These are phyloP conservation scores for Xerocomus spinulosus DNA, from an alignment of 768 basidiomycete genomes.

Conservation along the genomic window DNA sequence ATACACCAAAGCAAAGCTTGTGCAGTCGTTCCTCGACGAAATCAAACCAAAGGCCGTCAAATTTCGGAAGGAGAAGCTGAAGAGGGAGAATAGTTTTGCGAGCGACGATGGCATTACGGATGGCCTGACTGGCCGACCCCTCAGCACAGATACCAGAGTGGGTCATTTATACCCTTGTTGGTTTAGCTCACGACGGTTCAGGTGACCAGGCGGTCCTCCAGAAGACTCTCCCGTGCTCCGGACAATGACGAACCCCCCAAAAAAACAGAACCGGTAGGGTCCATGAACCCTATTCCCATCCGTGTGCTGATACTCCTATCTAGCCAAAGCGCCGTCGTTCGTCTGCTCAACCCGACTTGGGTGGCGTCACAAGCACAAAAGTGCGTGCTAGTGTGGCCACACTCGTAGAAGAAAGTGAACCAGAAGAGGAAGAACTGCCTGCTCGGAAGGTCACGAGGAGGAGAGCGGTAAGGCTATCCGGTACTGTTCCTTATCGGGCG, in stretches of 20 bases:
- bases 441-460: slow-evolving; percentile 56
- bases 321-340: slow-evolving; percentile 79
- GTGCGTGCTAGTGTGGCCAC: slow-evolving; percentile 38
- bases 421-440: slow-evolving; percentile 58
- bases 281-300: slow-evolving; percentile 1
- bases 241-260: slow-evolving; percentile 38
- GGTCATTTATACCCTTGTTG: slow-evolving; percentile 9
- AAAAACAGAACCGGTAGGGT: slow-evolving; percentile 55
- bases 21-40: slow-evolving; percentile 74
- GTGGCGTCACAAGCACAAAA: slow-evolving; percentile 40
- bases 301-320: slow-evolving; percentile 11
- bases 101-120: slow-evolving; percentile 82
- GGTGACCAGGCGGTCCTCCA: slow-evolving; percentile 51
- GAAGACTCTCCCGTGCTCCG: slow-evolving; percentile 59
- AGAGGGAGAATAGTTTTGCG: slow-evolving; percentile 63
- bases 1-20: slow-evolving; percentile 72
- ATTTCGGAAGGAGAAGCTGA: slow-evolving; percentile 59
- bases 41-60: slow-evolving; percentile 56
- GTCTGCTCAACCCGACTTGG: slow-evolving; percentile 69
- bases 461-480: slow-evolving; percentile 46
- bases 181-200: slow-evolving; percentile 8
- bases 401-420: slow-evolving; percentile 71
- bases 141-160: slow-evolving; percentile 49
- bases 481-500: neutral
- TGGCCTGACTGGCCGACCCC: slow-evolving; percentile 71